These are phyloP conservation scores for Chytriomyces sp. DNA, from an alignment of 192 early-diverging fungal genomes.

Conservation along the genomic window DNA sequence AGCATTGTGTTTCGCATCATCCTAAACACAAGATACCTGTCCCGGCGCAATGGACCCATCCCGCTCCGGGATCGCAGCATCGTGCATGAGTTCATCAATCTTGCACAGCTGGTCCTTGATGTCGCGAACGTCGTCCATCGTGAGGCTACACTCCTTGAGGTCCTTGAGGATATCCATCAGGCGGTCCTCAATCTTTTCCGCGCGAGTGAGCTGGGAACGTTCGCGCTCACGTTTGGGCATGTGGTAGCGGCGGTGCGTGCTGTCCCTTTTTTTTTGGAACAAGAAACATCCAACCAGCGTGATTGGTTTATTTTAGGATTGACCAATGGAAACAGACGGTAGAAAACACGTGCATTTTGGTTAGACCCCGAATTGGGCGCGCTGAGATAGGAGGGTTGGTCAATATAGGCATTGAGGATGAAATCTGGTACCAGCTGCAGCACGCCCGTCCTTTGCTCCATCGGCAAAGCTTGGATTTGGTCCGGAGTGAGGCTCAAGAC, in stretches of 20 bases:
- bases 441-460: slow-evolving; percentile 75
- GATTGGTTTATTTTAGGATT: neutral
- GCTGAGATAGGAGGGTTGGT: neutral
- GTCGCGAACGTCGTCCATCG: slow-evolving; percentile 7
- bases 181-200: slow-evolving; percentile 15
- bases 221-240: neutral
- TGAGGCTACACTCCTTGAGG: slow-evolving; percentile 1
- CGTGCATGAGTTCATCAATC: slow-evolving; percentile 14
- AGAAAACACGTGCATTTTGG: neutral
- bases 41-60: slow-evolving; percentile 25
- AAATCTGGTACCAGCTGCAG: slow-evolving; percentile 54
- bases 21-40: neutral
- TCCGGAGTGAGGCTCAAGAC: slow-evolving; percentile 79
- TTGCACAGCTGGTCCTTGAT: slow-evolving; percentile 17
- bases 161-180: slow-evolving; percentile 20
- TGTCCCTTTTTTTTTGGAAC: neutral
- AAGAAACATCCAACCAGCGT: neutral
- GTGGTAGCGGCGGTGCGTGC: too few relatives aligned
- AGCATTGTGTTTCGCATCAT: neutral
- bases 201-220: slow-evolving; percentile 9
- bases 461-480: slow-evolving; percentile 76
- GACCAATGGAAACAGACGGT: neutral
- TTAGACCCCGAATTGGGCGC: slow-evolving; percentile 7
- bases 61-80: slow-evolving; percentile 11
- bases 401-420: neutral